A percentile compares a stretch with the other conserved stretches of the same genome.
phyloP scores from a whole-genome alignment of 2,329 filamentous ascomycete genomes.

The Tolypocladium nubicola region DNA sequence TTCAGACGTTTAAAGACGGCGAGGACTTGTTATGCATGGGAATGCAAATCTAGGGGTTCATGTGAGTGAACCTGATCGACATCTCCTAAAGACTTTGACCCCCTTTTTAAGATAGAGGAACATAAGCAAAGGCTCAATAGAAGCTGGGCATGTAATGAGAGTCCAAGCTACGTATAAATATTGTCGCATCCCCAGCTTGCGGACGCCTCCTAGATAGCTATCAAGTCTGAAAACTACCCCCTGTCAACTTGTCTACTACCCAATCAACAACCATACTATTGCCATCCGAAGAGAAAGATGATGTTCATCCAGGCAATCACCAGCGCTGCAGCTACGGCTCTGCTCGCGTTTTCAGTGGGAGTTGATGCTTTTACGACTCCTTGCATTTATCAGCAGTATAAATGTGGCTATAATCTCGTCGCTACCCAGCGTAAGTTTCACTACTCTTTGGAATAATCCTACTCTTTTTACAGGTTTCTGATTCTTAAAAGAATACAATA shows the following conservation, averaged over 20 bases:
- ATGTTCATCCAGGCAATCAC: neutral
- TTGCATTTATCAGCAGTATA: neutral
- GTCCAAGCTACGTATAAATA: neutral
- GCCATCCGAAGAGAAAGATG: neutral
- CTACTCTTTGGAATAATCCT: too few relatives aligned
- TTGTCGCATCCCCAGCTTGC: neutral
- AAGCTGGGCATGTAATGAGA: neutral
- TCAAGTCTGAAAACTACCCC: neutral
- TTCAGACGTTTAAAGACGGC: neutral
- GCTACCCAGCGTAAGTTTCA: neutral
- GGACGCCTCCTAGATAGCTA: neutral
- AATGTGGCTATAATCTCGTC: neutral
- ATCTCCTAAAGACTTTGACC: neutral
- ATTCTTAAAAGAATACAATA: neutral
- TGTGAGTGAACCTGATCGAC: neutral
- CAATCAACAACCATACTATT: neutral
- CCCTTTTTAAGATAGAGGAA: neutral
- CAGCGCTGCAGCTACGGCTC: neutral
- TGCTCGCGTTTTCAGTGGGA: neutral
- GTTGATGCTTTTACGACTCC: neutral
- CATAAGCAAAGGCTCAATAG: neutral
- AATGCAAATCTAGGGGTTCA: neutral
- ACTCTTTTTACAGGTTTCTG: too few relatives aligned
- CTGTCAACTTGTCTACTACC: neutral
- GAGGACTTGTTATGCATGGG: neutral